Evolutionary conservation across 2,329 filamentous ascomycete genomes (phyloP).

Genomic region (Nemania bipapillata): DNA sequence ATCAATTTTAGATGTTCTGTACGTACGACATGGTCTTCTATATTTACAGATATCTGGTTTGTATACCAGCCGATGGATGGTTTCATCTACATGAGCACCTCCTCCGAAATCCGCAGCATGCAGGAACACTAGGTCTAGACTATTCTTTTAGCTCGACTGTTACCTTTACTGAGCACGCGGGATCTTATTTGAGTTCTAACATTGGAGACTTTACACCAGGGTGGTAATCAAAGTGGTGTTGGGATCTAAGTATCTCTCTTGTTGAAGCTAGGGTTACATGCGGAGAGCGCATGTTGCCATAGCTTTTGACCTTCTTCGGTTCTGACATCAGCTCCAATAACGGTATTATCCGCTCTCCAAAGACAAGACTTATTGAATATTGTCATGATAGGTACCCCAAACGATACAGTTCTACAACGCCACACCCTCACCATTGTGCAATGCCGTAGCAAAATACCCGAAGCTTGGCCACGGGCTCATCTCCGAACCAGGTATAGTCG

Average conservation of each 20-base stretch:
- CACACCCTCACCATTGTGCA: not conserved
- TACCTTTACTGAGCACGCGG: conserved; percentile 2
- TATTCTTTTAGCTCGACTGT: not conserved
- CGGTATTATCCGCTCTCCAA: not conserved
- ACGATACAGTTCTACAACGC: not conserved
- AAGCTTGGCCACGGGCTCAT: conserved; percentile 7
- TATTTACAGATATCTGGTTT: not conserved
- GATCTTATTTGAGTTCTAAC: not conserved
- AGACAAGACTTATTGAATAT: not conserved
- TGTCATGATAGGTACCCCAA: not conserved
- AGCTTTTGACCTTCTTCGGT: not conserved
- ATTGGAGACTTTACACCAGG: not conserved
- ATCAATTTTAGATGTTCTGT: not conserved
- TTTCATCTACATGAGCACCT: conserved; percentile 8
- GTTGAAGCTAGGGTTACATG: conserved; percentile 9
- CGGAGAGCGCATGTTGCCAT: conserved; percentile 6
- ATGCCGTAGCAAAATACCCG: not conserved
- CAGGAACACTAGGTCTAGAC: conserved; percentile 18
- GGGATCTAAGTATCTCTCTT: not conserved
- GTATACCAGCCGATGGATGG: not conserved
- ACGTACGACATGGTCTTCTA: not conserved
- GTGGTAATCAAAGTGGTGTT: too few relatives aligned
- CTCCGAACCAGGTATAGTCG: conserved; percentile 54
- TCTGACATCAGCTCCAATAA: not conserved
- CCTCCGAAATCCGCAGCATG: conserved; percentile 1